phyloP scores from a whole-genome alignment of 768 basidiomycete species.

The Clitopilus hobsonii region DNA sequence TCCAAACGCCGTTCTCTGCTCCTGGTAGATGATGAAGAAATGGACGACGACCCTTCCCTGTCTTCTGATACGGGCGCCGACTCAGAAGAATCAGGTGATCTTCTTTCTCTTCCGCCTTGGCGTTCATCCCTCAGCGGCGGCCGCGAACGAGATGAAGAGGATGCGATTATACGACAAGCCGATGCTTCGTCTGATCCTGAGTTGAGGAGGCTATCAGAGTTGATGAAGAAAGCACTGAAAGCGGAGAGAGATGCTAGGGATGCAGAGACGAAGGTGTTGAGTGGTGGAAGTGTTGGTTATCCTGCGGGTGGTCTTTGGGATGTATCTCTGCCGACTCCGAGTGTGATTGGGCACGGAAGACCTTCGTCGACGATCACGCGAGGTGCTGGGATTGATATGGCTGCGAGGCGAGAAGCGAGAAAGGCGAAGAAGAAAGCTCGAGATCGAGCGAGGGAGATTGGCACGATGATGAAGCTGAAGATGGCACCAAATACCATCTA shows the following conservation, averaged over 20 bases:
- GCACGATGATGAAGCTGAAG: constrained; percentile 53
- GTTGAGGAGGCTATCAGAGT: background rate
- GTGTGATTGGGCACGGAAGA: background rate
- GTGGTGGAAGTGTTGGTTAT: background rate
- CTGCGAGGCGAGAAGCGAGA: constrained; percentile 35
- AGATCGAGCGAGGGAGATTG: constrained; percentile 52
- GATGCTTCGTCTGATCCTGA: constrained; percentile 22
- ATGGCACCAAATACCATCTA: constrained; percentile 24
- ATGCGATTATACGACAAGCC: constrained; percentile 8
- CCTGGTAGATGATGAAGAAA: constrained; percentile 26
- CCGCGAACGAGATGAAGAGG: background rate
- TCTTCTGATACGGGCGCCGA: constrained; percentile 26
- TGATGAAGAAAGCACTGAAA: constrained; percentile 16
- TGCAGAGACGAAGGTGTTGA: constrained; percentile 14
- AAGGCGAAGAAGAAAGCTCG: constrained; percentile 44
- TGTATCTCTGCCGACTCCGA: background rate
- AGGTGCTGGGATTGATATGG: constrained; percentile 26
- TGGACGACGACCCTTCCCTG: constrained; percentile 31
- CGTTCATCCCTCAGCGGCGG: background rate
- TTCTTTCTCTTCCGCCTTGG: constrained; percentile 31
- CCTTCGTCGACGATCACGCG: background rate
- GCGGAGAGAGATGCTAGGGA: constrained; percentile 26
- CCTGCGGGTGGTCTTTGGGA: background rate
- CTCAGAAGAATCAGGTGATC: no score
- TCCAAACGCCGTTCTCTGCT: constrained; percentile 29